Conservation (phyloP, 106 monocot genomes). For the Dendrobium huoshanense region DNA sequence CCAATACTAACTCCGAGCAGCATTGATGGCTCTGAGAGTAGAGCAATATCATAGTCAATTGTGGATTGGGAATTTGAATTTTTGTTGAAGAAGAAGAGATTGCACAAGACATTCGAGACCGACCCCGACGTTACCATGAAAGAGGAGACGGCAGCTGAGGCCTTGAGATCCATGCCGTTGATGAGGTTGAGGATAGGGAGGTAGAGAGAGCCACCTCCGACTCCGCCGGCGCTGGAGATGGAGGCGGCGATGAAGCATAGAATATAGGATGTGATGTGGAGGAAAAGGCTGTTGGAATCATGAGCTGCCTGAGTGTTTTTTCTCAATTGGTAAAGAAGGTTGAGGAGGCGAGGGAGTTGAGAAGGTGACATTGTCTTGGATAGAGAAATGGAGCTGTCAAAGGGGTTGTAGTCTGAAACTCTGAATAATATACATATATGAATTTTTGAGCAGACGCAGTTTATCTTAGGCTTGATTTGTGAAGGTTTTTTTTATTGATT, state of each 20-base stretch:
- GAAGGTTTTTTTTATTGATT: too few species aligned
- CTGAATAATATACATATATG: too few species aligned
- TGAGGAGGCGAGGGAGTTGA: neutral
- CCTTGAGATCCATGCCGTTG: slow-evolving; percentile 49
- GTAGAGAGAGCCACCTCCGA: slow-evolving; percentile 73
- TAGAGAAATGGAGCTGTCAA: neutral
- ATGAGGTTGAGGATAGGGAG: slow-evolving; percentile 70
- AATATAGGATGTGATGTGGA: slow-evolving; percentile 19
- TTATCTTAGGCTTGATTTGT: too few species aligned
- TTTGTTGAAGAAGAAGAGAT: slow-evolving; percentile 17
- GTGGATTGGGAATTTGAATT: neutral
- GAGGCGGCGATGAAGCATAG: slow-evolving; percentile 60
- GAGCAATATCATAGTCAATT: slow-evolving; percentile 59
- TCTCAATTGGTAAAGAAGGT: neutral
- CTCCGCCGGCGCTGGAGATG: slow-evolving; percentile 70
- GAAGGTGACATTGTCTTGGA: slow-evolving; percentile 3
- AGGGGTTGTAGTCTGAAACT: too few species aligned
- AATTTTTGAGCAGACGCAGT: too few species aligned
- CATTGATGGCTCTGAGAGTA: slow-evolving; percentile 72
- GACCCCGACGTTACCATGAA: slow-evolving; percentile 81
- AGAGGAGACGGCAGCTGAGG: slow-evolving; percentile 50
- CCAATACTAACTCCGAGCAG: slow-evolving; percentile 73
- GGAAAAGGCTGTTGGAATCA: neutral
- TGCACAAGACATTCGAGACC: slow-evolving; percentile 54
- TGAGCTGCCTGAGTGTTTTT: neutral